Conservation (phyloP, 179 eudicot species). For the Vitellaria paradoxa region DNA sequence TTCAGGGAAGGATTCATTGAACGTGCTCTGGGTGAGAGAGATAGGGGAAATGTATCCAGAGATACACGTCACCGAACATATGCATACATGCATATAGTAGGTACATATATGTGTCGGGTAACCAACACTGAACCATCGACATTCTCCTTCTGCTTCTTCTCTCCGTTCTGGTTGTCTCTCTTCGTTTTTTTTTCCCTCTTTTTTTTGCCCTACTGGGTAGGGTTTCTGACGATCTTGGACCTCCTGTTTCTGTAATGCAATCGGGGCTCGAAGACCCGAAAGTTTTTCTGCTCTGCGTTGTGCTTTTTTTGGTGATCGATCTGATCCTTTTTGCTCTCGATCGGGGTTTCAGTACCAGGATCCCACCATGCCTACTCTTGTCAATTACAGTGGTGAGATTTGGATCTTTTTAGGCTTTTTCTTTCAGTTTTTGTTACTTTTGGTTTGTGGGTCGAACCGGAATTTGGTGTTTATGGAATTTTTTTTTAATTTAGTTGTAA, state of each 20-base stretch:
- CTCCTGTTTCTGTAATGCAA: slow-evolving; percentile 12
- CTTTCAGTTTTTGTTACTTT: neutral
- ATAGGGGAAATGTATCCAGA: neutral
- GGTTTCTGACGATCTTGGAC: slow-evolving; percentile 12
- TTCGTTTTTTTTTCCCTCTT: neutral
- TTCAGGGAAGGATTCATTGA: slow-evolving; percentile 21
- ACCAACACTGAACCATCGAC: neutral
- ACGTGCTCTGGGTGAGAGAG: neutral
- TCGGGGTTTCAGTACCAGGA: slow-evolving; percentile 14
- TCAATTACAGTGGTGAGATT: slow-evolving; percentile 42
- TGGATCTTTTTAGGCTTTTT: neutral
- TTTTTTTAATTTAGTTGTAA: neutral
- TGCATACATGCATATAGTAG: neutral
- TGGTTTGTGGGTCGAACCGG: neutral
- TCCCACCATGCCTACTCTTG: slow-evolving; percentile 42
- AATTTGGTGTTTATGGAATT: neutral
- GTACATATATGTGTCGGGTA: neutral
- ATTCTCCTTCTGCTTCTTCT: neutral
- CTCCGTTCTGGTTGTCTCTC: neutral
- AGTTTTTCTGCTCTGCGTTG: slow-evolving; percentile 13
- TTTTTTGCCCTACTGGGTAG: slow-evolving; percentile 21
- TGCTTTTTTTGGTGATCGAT: slow-evolving; percentile 27
- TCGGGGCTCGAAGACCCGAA: slow-evolving; percentile 3
- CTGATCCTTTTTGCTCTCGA: slow-evolving; percentile 28
- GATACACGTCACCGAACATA: slow-evolving; percentile 2